Conservation (phyloP, 305 asterid species). For the Fraxinus latifolia region DNA sequence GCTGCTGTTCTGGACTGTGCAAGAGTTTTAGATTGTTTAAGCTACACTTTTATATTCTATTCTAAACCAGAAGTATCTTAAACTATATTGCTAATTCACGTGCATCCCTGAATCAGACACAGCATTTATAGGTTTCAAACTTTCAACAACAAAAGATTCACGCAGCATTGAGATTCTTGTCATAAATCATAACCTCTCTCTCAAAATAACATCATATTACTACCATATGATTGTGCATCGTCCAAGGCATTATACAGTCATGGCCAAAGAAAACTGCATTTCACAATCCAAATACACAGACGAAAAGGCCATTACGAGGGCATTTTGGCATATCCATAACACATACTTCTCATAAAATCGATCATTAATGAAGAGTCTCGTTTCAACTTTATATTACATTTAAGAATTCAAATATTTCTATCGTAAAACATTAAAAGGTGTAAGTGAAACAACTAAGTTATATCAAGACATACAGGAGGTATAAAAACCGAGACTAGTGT, state of each 20-base stretch:
- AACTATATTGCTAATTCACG: not conserved
- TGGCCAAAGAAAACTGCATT: not conserved
- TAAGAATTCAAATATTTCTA: slow-evolving; percentile 23
- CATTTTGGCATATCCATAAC: not conserved
- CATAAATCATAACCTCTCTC: not conserved
- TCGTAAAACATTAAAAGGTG: slow-evolving; percentile 5
- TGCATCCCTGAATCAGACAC: not conserved
- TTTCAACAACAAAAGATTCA: not conserved
- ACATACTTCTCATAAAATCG: not conserved
- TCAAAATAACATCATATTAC: not conserved
- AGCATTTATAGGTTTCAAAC: not conserved
- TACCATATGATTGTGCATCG: not conserved
- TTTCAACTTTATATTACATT: slow-evolving; percentile 1
- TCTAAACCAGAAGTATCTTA: not conserved
- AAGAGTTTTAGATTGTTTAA: not conserved
- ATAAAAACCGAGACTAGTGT: not conserved
- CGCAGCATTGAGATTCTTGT: not conserved
- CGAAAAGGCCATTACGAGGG: slow-evolving; percentile 8
- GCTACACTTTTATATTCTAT: not conserved
- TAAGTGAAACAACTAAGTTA: not conserved
- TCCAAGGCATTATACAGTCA: not conserved
- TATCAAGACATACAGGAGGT: not conserved
- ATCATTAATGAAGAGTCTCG: slow-evolving; percentile 5
- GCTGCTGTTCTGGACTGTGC: not conserved
- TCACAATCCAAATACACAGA: not conserved